Evolutionary conservation across 306 rosid genomes (phyloP).

Genomic region (Prosopis cineraria): DNA sequence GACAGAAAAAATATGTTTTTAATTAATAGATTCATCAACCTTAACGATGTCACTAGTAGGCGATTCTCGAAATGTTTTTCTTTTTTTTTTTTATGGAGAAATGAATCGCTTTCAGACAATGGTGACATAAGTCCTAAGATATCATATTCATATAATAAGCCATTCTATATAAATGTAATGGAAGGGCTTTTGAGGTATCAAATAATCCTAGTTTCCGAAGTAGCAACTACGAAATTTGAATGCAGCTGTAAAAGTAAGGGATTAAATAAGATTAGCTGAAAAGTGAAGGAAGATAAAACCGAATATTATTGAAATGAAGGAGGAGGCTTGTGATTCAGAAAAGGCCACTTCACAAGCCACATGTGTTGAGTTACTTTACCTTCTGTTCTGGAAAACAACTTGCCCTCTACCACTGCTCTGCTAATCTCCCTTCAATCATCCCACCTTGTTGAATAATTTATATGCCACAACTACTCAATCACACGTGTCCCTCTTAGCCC

Average conservation of each 20-base stretch:
- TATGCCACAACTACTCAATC: constrained; percentile 43
- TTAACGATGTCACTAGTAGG: background rate
- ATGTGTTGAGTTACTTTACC: constrained; percentile 40
- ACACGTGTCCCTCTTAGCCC: constrained; percentile 48
- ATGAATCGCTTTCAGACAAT: background rate
- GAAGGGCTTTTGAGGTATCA: background rate
- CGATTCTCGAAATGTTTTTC: background rate
- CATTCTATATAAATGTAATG: constrained; percentile 12
- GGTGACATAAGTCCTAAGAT: background rate
- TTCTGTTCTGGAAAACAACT: constrained; percentile 45
- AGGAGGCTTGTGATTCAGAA: constrained; percentile 33
- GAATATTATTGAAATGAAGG: background rate
- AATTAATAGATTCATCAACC: background rate
- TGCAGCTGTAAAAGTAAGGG: constrained; percentile 43
- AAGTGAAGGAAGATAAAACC: constrained; percentile 9
- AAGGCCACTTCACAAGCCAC: constrained; percentile 52
- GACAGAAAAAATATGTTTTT: background rate
- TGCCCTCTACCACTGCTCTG: constrained; percentile 33
- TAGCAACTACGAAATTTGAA: constrained; percentile 40
- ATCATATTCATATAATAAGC: background rate
- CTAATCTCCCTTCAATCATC: constrained; percentile 34
- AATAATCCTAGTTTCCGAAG: constrained; percentile 45
- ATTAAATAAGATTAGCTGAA: constrained; percentile 14
- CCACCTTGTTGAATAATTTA: constrained; percentile 45
- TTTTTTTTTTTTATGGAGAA: background rate